Percentiles rank a stretch among this genome's conserved stretches.
Evolutionary conservation across 2,329 filamentous ascomycete species (phyloP).

Genomic region (Arthrinium phaeospermum): DNA sequence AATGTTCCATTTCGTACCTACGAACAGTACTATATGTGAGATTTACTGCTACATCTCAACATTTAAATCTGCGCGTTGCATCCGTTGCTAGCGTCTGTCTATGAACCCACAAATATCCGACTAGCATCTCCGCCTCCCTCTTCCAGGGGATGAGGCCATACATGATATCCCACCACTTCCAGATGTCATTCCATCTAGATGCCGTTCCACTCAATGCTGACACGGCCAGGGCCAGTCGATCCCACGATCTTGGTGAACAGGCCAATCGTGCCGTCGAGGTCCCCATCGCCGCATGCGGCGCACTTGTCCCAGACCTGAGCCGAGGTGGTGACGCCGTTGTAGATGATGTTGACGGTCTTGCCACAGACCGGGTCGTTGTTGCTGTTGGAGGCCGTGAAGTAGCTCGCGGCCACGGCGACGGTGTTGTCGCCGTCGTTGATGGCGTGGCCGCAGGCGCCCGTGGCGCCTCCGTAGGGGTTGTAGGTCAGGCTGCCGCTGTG

Average conservation of each 20-base stretch:
- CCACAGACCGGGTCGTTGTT: slow-evolving; percentile 26
- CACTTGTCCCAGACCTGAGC: slow-evolving; percentile 39
- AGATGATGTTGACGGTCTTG: slow-evolving; percentile 24
- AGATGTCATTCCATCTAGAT: background rate
- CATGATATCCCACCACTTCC: background rate
- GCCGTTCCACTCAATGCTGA: background rate
- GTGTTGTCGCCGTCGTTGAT: slow-evolving; percentile 21
- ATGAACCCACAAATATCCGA: background rate
- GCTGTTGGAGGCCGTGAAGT: slow-evolving; percentile 23
- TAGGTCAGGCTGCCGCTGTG: background rate
- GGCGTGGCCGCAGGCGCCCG: background rate
- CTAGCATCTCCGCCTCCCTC: background rate
- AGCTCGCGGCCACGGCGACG: slow-evolving; percentile 10
- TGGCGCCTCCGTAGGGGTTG: background rate
- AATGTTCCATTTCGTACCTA: no score
- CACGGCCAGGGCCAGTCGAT: background rate
- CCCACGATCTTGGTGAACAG: slow-evolving; percentile 34
- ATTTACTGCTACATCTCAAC: no score
- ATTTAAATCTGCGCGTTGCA: no score
- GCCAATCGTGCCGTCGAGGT: slow-evolving; percentile 39
- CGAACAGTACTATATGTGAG: no score
- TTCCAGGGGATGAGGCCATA: background rate
- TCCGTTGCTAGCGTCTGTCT: background rate
- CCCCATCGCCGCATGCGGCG: slow-evolving; percentile 31
- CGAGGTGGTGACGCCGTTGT: slow-evolving; percentile 31